Conservation (phyloP, 768 basidiomycete genomes). For the Lactarius evosmus region DNA sequence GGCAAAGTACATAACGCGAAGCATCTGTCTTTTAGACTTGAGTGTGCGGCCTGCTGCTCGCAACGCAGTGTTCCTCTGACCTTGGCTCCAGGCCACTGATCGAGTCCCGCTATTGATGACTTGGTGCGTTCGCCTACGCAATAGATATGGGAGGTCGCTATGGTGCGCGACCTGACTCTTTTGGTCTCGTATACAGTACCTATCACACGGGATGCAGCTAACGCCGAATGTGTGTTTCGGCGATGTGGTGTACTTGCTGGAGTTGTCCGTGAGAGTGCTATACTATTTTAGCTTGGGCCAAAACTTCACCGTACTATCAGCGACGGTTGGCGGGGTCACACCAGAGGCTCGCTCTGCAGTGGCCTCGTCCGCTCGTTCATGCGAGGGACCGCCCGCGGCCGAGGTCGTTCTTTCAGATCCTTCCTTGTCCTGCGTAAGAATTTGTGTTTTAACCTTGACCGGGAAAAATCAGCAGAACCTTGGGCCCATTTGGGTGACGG, state of each 20-base stretch:
- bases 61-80: not conserved
- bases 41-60: not conserved
- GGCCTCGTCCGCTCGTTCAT: not conserved
- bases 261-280: not conserved
- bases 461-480: too few relatives aligned
- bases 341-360: not conserved
- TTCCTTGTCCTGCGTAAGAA: not conserved
- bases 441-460: not conserved
- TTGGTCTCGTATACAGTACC: not conserved
- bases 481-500: not conserved
- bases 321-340: not conserved
- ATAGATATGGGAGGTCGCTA: not conserved
- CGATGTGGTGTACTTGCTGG: not conserved
- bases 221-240: not conserved
- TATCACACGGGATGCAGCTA: not conserved
- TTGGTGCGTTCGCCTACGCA: too few relatives aligned
- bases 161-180: not conserved
- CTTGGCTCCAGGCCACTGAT: not conserved
- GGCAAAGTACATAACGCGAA: not conserved
- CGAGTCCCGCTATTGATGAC: not conserved
- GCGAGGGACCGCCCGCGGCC: not conserved
- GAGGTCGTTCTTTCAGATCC: not conserved
- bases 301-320: not conserved
- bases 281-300: not conserved
- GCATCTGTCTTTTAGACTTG: not conserved